These are phyloP conservation scores for Ramaria sp. DNA, from an alignment of 768 basidiomycete genomes.

Conservation along the genomic window DNA sequence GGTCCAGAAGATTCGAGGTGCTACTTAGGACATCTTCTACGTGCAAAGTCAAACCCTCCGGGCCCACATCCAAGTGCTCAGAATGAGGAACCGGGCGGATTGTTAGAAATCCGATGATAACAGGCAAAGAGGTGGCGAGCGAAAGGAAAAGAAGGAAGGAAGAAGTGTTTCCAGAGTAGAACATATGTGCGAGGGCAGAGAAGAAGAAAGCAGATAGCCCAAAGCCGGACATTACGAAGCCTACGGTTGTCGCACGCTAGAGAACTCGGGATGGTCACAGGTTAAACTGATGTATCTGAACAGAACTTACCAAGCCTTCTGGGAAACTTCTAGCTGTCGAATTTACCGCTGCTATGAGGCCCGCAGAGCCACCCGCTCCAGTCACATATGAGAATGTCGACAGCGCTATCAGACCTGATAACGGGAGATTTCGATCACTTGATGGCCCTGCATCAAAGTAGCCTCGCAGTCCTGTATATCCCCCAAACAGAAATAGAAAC, in stretches of 20 bases:
- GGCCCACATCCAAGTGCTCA: not conserved
- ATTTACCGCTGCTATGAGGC: conserved; percentile 61
- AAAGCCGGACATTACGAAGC: conserved; percentile 75
- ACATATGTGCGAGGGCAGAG: conserved; percentile 56
- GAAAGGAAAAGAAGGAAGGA: conserved; percentile 67
- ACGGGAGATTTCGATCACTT: conserved; percentile 21
- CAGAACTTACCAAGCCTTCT: conserved; percentile 44
- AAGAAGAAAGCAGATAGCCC: conserved; percentile 90
- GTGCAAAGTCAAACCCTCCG: not conserved
- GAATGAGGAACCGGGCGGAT: conserved; percentile 46
- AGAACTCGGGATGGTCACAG: not conserved
- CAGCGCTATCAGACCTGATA: conserved; percentile 35
- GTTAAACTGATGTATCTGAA: not conserved
- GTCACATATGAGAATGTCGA: conserved; percentile 53
- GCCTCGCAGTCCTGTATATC: conserved; percentile 64
- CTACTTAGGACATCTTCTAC: too few relatives aligned
- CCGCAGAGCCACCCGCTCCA: conserved; percentile 68
- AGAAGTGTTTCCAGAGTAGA: conserved; percentile 71
- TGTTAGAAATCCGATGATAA: conserved; percentile 67
- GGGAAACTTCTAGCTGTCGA: conserved; percentile 78
- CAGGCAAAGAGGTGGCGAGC: conserved; percentile 67
- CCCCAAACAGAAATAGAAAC: conserved; percentile 48
- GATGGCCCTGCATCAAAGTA: conserved; percentile 48
- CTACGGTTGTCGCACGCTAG: conserved; percentile 66
- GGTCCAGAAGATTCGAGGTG: too few relatives aligned